Percentiles rank a stretch among this genome's conserved stretches.
Evolutionary conservation across 2,329 filamentous ascomycete species (phyloP).

Genomic region (Drechmeria coniospora): DNA sequence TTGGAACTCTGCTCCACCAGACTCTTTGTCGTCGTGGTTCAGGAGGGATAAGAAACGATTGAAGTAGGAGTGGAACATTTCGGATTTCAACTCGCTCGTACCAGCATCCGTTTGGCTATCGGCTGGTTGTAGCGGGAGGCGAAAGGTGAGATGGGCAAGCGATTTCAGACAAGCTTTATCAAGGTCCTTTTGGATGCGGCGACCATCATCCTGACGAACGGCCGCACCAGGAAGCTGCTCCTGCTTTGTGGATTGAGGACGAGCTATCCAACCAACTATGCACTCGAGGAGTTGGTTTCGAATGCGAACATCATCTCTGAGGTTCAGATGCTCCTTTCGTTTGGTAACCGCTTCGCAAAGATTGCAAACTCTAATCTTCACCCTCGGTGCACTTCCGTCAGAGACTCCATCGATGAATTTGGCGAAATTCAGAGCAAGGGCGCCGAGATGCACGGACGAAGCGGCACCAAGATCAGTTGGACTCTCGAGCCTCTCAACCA

Average conservation of each 20-base stretch:
- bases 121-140: conserved; percentile 48
- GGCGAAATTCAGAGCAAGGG: conserved; percentile 48
- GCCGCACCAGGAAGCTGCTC: conserved; percentile 24
- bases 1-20: conserved; percentile 11
- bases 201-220: conserved; percentile 39
- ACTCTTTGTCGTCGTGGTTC: conserved; percentile 38
- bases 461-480: conserved; percentile 46
- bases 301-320: conserved; percentile 53
- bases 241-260: conserved; percentile 34
- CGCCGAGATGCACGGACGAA: conserved; percentile 47
- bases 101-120: conserved; percentile 51
- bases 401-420: conserved; percentile 46
- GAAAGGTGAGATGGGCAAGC: conserved; percentile 50
- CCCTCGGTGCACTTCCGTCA: conserved; percentile 41
- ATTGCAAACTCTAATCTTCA: conserved; percentile 56
- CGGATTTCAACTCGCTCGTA: conserved; percentile 51
- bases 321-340: conserved; percentile 52
- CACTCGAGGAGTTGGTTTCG: conserved; percentile 54
- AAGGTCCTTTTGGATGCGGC: conserved; percentile 46
- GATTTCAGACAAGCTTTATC: conserved; percentile 50
- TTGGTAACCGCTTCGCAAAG: conserved; percentile 49
- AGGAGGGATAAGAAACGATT: conserved; percentile 52
- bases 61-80: conserved; percentile 59
- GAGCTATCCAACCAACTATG: conserved; percentile 53
- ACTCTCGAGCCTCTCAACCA: conserved; percentile 49